These are phyloP conservation scores for Pouteria campechiana DNA, from an alignment of 179 eudicot species.

Conservation along the genomic window DNA sequence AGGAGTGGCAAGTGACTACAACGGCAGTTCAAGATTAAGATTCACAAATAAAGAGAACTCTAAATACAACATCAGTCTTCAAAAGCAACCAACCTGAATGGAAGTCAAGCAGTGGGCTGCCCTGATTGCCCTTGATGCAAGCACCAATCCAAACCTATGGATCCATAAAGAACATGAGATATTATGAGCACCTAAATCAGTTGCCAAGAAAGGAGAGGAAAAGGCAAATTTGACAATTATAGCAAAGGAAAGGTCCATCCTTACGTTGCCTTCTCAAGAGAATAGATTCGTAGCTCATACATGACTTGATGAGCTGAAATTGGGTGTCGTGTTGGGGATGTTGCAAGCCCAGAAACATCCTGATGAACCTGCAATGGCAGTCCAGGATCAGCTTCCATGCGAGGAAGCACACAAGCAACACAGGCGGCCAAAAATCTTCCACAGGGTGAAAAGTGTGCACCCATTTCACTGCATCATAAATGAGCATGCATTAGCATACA, in stretches of 20 bases:
- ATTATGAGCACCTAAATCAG: neutral
- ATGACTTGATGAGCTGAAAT: slow-evolving; percentile 70
- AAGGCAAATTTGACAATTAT: neutral
- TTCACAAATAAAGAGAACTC: too few relatives aligned
- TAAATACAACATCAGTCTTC: too few relatives aligned
- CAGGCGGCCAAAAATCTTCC: slow-evolving; percentile 94
- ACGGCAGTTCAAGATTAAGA: too few relatives aligned
- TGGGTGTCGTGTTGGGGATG: slow-evolving; percentile 94
- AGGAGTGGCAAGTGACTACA: too few relatives aligned
- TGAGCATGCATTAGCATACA: too few relatives aligned
- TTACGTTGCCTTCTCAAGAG: slow-evolving; percentile 88
- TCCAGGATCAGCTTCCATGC: slow-evolving; percentile 59
- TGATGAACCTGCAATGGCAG: slow-evolving; percentile 36
- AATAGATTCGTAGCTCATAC: slow-evolving; percentile 88
- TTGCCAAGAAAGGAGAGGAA: neutral
- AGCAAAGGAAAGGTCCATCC: slow-evolving; percentile 3
- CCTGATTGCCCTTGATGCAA: slow-evolving; percentile 81
- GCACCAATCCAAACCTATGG: slow-evolving; percentile 69
- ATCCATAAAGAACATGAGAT: slow-evolving; percentile 1
- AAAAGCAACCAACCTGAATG: slow-evolving; percentile 55
- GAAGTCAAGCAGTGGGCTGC: slow-evolving; percentile 99
- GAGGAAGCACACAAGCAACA: slow-evolving; percentile 79
- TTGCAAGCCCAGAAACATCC: slow-evolving; percentile 40
- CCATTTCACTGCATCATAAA: slow-evolving; percentile 99
- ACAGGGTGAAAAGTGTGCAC: slow-evolving; percentile 96